Evolutionary conservation across 768 basidiomycete species (phyloP), one percentile per base, ranked within the genome.

Genomic region (Chalciporus piperatus): DNA sequence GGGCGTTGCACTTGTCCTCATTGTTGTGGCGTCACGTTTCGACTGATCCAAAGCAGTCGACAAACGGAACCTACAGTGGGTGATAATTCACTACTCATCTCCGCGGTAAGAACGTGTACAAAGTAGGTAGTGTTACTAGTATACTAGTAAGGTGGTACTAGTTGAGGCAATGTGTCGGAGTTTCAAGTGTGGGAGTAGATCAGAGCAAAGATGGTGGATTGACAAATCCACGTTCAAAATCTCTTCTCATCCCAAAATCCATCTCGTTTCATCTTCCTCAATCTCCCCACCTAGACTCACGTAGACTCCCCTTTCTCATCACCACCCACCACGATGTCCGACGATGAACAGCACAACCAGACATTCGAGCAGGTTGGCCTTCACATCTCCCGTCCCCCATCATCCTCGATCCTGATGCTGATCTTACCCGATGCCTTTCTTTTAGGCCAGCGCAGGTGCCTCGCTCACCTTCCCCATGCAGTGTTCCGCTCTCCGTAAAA

Each of bases 401-500:
- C 55, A 28, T 45, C 22, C 3, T 22, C n/a, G 57, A 48, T 46
- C 10, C 55, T 37, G 4, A 37, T 37, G 37, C 44, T 62, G 55
- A 63, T 57, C 57, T 25, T 27, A 52, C 41, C 40, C 52, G 60
- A 62, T 62, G 35, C 37, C 51, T 41, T 49, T 32, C 53, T 33
- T 57, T 23, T 59, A 90, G 87, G 83, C 82, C 63, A 76, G 60
- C 68, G 80, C 89, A 54, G 86, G 85, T 58, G 89, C 89, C 65
- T 91, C 89, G 56, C 61, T 72, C 70, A 91, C 90, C 67, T 89
- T 67, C 76, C 89, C 89, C 61, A 89, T 83, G 85, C 90, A 92
- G 80, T 98, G 97, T 78, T 98, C 96, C 71, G 94, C 93, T 64
- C 88, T 98, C 59, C 87, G 87, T 71, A 89, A 89, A 79, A 85